phyloP scores from a whole-genome alignment of 805 yeast species.

The Candida maris region DNA sequence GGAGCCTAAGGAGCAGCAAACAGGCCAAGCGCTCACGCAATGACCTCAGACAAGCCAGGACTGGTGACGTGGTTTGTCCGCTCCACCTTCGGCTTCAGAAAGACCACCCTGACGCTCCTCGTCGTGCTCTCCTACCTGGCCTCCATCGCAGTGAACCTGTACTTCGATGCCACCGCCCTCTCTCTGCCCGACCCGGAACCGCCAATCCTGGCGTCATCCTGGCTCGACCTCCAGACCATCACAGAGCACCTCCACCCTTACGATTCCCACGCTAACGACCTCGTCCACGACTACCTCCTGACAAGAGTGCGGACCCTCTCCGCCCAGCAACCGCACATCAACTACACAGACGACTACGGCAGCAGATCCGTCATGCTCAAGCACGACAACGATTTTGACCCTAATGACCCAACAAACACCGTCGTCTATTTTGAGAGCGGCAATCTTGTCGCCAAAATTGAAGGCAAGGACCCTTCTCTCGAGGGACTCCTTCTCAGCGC shows the following conservation, averaged over 20 bases:
- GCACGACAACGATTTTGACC: slow-evolving; percentile 47
- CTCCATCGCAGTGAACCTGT: slow-evolving; percentile 32
- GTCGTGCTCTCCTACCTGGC: slow-evolving; percentile 45
- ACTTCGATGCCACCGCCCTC: slow-evolving; percentile 41
- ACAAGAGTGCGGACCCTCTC: slow-evolving; percentile 39
- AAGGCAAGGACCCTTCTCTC: slow-evolving; percentile 54
- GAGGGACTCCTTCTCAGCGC: slow-evolving; percentile 77
- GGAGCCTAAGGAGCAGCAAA: background rate
- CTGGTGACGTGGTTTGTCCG: slow-evolving; percentile 32
- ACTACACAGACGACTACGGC: slow-evolving; percentile 39
- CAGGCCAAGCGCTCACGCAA: background rate
- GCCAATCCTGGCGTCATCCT: slow-evolving; percentile 41
- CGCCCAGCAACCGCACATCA: slow-evolving; percentile 28
- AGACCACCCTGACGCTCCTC: slow-evolving; percentile 61
- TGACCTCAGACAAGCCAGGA: slow-evolving; percentile 17
- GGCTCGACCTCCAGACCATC: slow-evolving; percentile 71
- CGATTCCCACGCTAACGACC: slow-evolving; percentile 70
- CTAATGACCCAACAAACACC: slow-evolving; percentile 38
- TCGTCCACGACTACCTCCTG: slow-evolving; percentile 64
- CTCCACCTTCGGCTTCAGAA: slow-evolving; percentile 64
- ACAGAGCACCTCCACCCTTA: slow-evolving; percentile 73
- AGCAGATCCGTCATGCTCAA: slow-evolving; percentile 40
- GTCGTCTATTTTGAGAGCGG: slow-evolving; percentile 78
- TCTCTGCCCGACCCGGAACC: slow-evolving; percentile 42
- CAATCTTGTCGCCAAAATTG: slow-evolving; percentile 71